Evolutionary conservation across 139 green algal species (phyloP), one percentile per base, ranked within the genome.

Genomic region (Coelastrella sp.): DNA sequence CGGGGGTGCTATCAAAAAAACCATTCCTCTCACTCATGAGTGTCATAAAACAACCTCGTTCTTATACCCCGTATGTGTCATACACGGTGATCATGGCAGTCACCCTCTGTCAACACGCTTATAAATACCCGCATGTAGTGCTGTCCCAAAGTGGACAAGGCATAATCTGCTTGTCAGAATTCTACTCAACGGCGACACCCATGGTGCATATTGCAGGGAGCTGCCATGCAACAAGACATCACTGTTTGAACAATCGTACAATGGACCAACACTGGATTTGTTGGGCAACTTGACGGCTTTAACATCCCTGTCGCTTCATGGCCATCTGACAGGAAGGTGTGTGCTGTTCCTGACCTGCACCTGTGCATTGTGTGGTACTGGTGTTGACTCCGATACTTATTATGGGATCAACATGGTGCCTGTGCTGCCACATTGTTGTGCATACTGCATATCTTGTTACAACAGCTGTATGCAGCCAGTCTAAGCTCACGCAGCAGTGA

Each of bases 321-420:
- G 59, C 59, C 25, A 86, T 8, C 80, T 86, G 22, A 86, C 22
- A 57, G 80, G 80, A 20, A 86, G 59, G 80, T 86, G 80, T 27
- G 80, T 58, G 8, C 11, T n/a, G 6, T 27, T 20, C 1, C 27
- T 82, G 22, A 8, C 8, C 73, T 56, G 73, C 73, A 57, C 12
- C 73, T 56, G 78, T 83, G 78, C 56, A 27, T 27, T 35, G 7
- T 15, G 17, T 49, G 11, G 25, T 3, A 20, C 35, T 24, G 27
- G n/a, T 8, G n/a, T 60, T 59, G 75, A 19, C n/a, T 11, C 17
- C 56, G 14, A 7, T 70, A 49, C 7, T 11, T 65, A 6, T 7
- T 49, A 49, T 49, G 35, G 35, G 35, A 49, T 49, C 3, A 49
- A 5, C 1, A 49, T 49, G 1, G 35, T 49, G 35, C 35, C 1